These are phyloP conservation scores for Phytophthora pisi DNA, from an alignment of 352 stramenopile species.

Conservation along the genomic window DNA sequence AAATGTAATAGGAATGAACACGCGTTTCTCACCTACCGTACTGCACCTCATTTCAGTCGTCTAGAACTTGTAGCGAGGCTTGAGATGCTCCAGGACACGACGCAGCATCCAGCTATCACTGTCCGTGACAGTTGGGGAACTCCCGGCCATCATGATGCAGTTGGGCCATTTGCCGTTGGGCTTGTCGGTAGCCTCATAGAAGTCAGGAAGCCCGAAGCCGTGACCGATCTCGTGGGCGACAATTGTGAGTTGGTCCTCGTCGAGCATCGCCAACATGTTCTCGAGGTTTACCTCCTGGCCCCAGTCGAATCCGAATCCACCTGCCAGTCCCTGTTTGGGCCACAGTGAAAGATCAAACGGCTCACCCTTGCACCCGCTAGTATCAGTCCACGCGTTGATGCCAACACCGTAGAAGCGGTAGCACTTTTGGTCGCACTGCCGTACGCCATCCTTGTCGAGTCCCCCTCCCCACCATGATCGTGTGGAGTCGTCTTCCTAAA, in stretches of 20 bases:
- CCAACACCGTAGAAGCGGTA: slow-evolving; percentile 36
- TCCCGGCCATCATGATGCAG: background rate
- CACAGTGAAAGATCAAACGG: slow-evolving; percentile 36
- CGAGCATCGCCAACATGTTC: slow-evolving; percentile 24
- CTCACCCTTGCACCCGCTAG: slow-evolving; percentile 26
- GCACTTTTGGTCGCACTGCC: slow-evolving; percentile 28
- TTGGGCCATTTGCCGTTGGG: background rate
- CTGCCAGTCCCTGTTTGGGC: slow-evolving; percentile 25
- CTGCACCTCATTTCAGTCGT: too few species aligned
- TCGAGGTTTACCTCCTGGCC: slow-evolving; percentile 23
- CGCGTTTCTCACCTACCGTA: too few species aligned
- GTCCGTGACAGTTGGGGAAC: background rate
- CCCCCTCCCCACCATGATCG: too few species aligned
- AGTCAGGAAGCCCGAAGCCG: background rate
- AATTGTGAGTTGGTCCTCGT: slow-evolving; percentile 21
- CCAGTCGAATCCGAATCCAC: slow-evolving; percentile 17
- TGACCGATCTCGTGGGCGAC: slow-evolving; percentile 29
- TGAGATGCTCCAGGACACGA: background rate
- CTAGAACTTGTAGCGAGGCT: too few species aligned
- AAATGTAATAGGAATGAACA: too few species aligned
- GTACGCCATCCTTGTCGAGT: slow-evolving; percentile 27
- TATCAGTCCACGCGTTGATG: slow-evolving; percentile 14
- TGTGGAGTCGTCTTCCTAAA: too few species aligned
- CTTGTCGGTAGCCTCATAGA: background rate
- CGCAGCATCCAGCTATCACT: background rate